These are phyloP conservation scores for Eragrostis curvula DNA, from an alignment of 176 grass and related monocot species.

Conservation along the genomic window DNA sequence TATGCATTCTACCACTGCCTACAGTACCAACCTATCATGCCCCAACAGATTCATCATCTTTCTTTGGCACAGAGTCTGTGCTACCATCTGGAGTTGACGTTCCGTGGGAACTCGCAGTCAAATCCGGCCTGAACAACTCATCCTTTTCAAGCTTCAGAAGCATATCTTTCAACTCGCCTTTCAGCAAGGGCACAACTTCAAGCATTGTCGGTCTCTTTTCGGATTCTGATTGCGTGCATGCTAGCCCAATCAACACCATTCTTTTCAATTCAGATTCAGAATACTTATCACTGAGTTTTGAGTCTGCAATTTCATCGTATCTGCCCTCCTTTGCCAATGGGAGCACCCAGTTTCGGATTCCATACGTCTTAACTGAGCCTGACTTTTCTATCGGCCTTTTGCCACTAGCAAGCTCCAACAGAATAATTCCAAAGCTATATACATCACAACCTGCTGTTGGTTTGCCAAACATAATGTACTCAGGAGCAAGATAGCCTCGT, in stretches of 20 bases:
- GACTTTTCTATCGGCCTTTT: conserved; percentile 62
- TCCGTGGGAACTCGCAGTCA: conserved; percentile 43
- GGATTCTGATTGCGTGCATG: conserved; percentile 66
- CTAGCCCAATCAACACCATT: conserved; percentile 63
- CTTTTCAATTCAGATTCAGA: conserved; percentile 73
- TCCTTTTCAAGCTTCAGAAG: conserved; percentile 59
- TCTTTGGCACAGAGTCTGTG: conserved; percentile 34
- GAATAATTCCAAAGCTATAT: conserved; percentile 81
- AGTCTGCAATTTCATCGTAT: conserved; percentile 75
- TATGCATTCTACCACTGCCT: conserved; percentile 26
- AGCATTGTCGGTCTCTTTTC: conserved; percentile 74
- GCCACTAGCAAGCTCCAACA: conserved; percentile 74
- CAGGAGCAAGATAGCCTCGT: conserved; percentile 74
- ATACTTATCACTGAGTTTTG: conserved; percentile 73
- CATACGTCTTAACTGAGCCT: conserved; percentile 36
- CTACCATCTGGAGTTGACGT: conserved; percentile 51
- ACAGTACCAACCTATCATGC: conserved; percentile 26
- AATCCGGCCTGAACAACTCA: conserved; percentile 60
- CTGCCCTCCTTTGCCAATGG: conserved; percentile 63
- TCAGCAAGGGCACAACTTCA: conserved; percentile 64
- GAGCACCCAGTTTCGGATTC: conserved; percentile 74
- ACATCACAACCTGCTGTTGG: conserved; percentile 66
- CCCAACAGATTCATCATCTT: conserved; percentile 10
- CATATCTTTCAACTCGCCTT: conserved; percentile 72
- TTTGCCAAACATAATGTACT: conserved; percentile 72